These are phyloP conservation scores for Rhodocollybia butyracea DNA, from an alignment of 768 basidiomycete species.

Conservation along the genomic window DNA sequence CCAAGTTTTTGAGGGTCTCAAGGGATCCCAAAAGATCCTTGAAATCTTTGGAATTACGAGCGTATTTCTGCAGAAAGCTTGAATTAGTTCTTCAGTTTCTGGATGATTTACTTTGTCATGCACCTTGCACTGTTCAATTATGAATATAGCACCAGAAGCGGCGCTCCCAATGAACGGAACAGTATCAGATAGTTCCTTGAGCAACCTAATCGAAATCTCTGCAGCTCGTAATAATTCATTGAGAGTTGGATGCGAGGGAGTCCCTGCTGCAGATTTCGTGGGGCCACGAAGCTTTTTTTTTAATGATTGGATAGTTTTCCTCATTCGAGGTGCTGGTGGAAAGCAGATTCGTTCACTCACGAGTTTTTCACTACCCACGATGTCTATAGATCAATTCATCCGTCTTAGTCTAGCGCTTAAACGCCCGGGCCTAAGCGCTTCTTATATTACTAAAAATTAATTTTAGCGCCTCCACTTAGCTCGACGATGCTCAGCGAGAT, in stretches of 20 bases:
- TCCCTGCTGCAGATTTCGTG: background rate
- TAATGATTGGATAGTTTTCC: background rate
- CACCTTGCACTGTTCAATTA: conserved; percentile 1
- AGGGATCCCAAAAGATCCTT: background rate
- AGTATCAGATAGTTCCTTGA: conserved; percentile 1
- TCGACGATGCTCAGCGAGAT: conserved; percentile 50
- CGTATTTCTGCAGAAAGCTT: background rate
- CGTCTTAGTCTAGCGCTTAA: too few relatives aligned
- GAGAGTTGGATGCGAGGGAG: background rate
- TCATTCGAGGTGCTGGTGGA: too few relatives aligned
- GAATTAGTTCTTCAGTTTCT: background rate
- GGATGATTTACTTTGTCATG: background rate
- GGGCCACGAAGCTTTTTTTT: background rate
- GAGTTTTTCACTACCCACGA: too few relatives aligned
- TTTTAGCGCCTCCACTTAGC: background rate
- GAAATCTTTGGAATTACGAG: background rate
- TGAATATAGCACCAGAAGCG: background rate
- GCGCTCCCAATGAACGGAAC: background rate
- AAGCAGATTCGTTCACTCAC: too few relatives aligned
- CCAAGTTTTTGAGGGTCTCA: background rate
- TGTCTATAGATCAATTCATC: too few relatives aligned
- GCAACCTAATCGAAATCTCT: background rate
- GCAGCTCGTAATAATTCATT: background rate
- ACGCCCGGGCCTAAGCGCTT: too few relatives aligned
- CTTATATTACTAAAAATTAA: too few relatives aligned